phyloP scores from a whole-genome alignment of 441 rosid genomes.

The Melianthus villosus region DNA sequence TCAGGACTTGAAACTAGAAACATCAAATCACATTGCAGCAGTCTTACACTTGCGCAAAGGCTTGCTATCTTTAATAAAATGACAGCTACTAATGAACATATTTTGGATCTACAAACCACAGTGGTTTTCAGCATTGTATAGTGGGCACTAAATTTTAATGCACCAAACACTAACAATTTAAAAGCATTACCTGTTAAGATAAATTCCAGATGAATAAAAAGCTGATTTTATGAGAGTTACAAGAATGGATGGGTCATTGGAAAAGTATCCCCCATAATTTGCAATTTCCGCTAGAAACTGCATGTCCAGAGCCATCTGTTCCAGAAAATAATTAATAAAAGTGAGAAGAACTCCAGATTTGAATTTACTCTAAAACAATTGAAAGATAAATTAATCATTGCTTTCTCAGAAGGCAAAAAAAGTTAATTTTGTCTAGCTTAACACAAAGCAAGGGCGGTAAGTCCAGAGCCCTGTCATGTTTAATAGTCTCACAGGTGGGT shows the following conservation, averaged over 20 bases:
- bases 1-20: neutral
- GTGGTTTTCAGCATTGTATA: neutral
- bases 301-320: constrained; percentile 31
- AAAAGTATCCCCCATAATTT: constrained; percentile 28
- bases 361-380: no score
- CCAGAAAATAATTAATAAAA: no score
- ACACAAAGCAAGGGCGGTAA: neutral
- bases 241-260: constrained; percentile 22
- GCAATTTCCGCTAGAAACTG: constrained; percentile 32
- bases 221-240: constrained; percentile 20
- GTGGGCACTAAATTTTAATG: no score
- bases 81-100: no score
- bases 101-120: no score
- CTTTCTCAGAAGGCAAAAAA: neutral
- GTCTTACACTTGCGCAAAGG: no score
- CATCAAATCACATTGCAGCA: no score
- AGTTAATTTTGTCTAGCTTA: neutral
- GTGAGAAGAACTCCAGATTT: no score
- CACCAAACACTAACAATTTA: neutral
- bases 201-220: constrained; percentile 26
- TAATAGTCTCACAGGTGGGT: no score
- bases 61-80: no score
- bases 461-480: no score
- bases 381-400: constrained; percentile 3
- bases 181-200: constrained; percentile 31